Percentiles rank a stretch among this genome's conserved stretches.
phyloP scores from a whole-genome alignment of 768 basidiomycete genomes.

The Dentipellis fragilis region DNA sequence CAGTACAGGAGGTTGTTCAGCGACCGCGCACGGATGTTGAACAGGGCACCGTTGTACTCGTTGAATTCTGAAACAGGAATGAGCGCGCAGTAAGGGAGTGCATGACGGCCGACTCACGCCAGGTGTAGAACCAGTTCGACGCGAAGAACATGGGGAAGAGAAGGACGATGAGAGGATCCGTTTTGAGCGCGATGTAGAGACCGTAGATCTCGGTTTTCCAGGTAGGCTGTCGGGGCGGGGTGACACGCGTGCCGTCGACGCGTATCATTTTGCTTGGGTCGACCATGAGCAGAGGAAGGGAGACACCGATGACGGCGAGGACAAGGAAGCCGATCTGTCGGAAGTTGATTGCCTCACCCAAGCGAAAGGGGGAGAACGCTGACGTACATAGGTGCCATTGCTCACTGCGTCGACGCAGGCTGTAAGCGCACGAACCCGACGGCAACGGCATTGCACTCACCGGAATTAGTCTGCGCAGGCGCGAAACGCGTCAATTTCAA shows the following conservation, averaged over 20 bases:
- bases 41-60: constrained; percentile 66
- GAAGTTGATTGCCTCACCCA: not conserved
- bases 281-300: constrained; percentile 60
- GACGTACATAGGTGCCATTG: constrained; percentile 68
- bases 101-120: constrained; percentile 40
- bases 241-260: constrained; percentile 63
- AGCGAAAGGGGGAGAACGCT: not conserved
- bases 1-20: constrained; percentile 77
- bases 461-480: constrained; percentile 18
- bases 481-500: not conserved
- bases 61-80: constrained; percentile 48
- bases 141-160: constrained; percentile 83
- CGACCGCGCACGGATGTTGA: constrained; percentile 70
- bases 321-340: constrained; percentile 64
- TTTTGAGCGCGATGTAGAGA: constrained; percentile 55
- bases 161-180: constrained; percentile 62
- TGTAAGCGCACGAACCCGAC: not conserved
- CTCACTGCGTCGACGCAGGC: constrained; percentile 30
- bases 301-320: constrained; percentile 59
- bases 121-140: constrained; percentile 81
- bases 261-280: constrained; percentile 65
- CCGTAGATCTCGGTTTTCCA: constrained; percentile 74
- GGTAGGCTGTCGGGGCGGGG: constrained; percentile 52
- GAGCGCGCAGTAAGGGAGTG: not conserved
- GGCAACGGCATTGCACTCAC: constrained; percentile 17